Evolutionary conservation across 1,139 yeast species (phyloP), one percentile per base, ranked within the genome.

Genomic region (Geotrichum carabidarum): DNA sequence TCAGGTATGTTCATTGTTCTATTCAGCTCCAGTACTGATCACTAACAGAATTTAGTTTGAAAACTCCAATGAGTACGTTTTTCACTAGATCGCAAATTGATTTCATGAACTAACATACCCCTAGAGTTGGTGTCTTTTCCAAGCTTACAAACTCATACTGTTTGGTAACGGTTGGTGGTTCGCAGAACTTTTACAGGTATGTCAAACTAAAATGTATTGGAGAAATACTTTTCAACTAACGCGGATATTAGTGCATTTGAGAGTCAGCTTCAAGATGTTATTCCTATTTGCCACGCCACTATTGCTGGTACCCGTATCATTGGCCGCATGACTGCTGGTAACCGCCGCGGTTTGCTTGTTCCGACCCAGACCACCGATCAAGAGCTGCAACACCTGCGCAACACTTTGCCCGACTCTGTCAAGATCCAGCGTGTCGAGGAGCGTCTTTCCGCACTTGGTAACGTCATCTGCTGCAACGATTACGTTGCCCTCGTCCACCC

Each of bases 341-440:
- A 94, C 79, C 84, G 99, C 78, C 82, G 98, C 71, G 99, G 99
- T 44, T 77, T 94, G 62, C 79, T 94, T 57, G 99, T 94, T 15
- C 99, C 99, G 58, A 88, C 95, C 32, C 96, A 91, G 73, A 94
- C 99, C 51, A 89, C 98, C n/a, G 99, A 94, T 72, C 99, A 93
- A 74, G 99, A 94, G 74, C 82, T 94, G 65, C 94, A 90, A 84
- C 99, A 94, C 74, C 77, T 94, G 69, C 83, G 99, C 80, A 94
- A 94, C 77, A 85, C 96, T 59, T 80, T 94, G 65, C 99, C 99
- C n/a, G 99, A 94, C 66, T 74, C 84, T 51, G 97, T 94, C 62
- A 90, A 87, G 74, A 89, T 94, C 65, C 99, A 94, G 76, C 83
- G 99, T 73, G 96, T 94, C 46, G 99, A 94, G 75, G 99, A 94